These are phyloP conservation scores for Macrophomina pseudophaseolina DNA, from an alignment of 2,329 filamentous ascomycete species.

Conservation along the genomic window DNA sequence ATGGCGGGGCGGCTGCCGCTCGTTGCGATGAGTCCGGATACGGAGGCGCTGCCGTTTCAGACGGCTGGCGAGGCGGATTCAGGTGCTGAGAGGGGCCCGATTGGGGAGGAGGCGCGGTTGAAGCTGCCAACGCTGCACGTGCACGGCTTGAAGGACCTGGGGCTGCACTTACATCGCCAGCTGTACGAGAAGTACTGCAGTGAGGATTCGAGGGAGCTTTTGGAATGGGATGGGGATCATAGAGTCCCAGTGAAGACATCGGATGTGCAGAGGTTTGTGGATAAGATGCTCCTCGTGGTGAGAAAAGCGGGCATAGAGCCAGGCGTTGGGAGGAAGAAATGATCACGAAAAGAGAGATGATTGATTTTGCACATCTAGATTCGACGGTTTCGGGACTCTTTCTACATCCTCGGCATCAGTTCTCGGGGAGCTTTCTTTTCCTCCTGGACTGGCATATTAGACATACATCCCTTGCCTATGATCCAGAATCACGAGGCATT, in stretches of 20 bases:
- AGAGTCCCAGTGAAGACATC: constrained; percentile 70
- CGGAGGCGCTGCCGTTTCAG: constrained; percentile 41
- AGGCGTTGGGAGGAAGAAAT: constrained; percentile 9
- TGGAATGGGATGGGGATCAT: constrained; percentile 78
- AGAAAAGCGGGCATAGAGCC: constrained; percentile 25
- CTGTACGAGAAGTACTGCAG: constrained; percentile 66
- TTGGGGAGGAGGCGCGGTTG: constrained; percentile 54
- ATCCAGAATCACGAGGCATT: too few species aligned
- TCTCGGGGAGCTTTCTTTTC: too few species aligned
- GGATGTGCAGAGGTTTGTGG: constrained; percentile 58
- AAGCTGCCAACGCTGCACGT: constrained; percentile 69
- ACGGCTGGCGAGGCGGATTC: constrained; percentile 46
- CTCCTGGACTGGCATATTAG: too few species aligned
- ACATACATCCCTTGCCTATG: too few species aligned
- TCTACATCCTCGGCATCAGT: neutral
- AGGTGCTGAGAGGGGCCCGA: constrained; percentile 32
- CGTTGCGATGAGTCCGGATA: constrained; percentile 51
- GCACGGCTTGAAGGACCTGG: constrained; percentile 66
- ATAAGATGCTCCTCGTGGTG: constrained; percentile 3
- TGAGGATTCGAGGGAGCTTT: constrained; percentile 56
- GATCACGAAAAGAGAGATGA: neutral
- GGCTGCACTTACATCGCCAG: constrained; percentile 63
- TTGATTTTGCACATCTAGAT: neutral
- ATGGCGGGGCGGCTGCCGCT: constrained; percentile 67
- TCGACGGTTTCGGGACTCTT: neutral